Conservation (phyloP, 257 asterid species). For the Forsythia viridissima region DNA sequence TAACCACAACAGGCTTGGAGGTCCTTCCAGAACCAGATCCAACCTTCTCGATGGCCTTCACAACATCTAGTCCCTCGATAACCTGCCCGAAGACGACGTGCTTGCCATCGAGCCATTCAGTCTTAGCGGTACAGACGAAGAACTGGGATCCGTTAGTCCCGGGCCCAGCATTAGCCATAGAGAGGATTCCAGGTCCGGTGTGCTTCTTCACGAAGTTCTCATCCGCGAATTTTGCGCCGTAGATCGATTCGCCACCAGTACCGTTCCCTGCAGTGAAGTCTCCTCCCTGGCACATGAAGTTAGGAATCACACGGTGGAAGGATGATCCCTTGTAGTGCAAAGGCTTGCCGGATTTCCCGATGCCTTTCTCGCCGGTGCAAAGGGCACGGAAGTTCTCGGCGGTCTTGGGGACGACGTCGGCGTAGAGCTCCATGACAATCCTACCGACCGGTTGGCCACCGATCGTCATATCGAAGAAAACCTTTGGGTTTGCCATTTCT, state of each 20-base stretch:
- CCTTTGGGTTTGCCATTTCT: no score
- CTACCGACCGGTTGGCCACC: no score
- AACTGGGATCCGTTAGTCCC: constrained; percentile 50
- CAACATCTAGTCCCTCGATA: constrained; percentile 38
- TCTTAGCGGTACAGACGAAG: constrained; percentile 41
- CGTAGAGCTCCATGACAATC: not conserved
- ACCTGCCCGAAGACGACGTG: constrained; percentile 47
- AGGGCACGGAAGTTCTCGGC: constrained; percentile 51
- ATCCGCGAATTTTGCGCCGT: constrained; percentile 38
- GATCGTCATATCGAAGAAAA: no score
- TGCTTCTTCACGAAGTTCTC: constrained; percentile 46
- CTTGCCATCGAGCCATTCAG: constrained; percentile 47
- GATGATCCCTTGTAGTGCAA: constrained; percentile 44
- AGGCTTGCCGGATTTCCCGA: constrained; percentile 39
- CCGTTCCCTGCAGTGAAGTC: constrained; percentile 49
- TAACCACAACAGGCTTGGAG: constrained; percentile 26
- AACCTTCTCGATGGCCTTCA: constrained; percentile 32
- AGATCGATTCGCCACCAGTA: constrained; percentile 49
- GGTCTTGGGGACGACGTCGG: constrained; percentile 36
- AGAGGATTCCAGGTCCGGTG: constrained; percentile 45
- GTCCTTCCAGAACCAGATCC: constrained; percentile 37
- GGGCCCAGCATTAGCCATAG: constrained; percentile 53
- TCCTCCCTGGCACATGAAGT: constrained; percentile 51
- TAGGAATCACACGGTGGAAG: constrained; percentile 48
- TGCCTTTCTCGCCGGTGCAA: constrained; percentile 49